phyloP scores from a whole-genome alignment of 2,329 filamentous ascomycete species.

The Mycosphaerella sp. region DNA sequence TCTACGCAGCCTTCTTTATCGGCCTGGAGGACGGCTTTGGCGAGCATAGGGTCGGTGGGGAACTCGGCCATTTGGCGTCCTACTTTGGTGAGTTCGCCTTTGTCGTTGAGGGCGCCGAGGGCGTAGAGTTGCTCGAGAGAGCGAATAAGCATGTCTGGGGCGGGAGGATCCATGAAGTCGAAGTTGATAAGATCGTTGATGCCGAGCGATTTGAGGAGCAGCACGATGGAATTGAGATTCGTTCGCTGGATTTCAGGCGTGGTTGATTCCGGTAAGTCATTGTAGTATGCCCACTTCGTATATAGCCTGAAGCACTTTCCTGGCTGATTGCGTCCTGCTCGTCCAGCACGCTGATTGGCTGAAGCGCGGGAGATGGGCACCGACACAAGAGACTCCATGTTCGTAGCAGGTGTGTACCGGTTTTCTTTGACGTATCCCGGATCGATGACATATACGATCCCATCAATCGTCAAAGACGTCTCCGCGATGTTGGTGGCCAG shows the following conservation, averaged over 20 bases:
- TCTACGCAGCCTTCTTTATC: conserved; percentile 90
- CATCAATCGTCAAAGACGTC: conserved; percentile 90
- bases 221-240: conserved; percentile 75
- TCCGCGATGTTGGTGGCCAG: conserved; percentile 96
- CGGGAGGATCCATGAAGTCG: conserved; percentile 92
- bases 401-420: conserved; percentile 81
- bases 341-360: conserved; percentile 85
- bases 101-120: conserved; percentile 79
- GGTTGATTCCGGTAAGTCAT: conserved; percentile 87
- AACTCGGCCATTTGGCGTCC: conserved; percentile 95
- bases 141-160: conserved; percentile 80
- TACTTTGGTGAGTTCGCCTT: conserved; percentile 81
- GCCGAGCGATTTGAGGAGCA: conserved; percentile 81
- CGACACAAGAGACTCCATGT: conserved; percentile 86
- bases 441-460: conserved; percentile 93
- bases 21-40: conserved; percentile 80
- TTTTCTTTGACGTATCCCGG: conserved; percentile 95
- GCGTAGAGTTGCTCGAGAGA: conserved; percentile 89
- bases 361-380: conserved; percentile 88
- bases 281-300: conserved; percentile 80
- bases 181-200: conserved; percentile 92
- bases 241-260: conserved; percentile 90
- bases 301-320: conserved; percentile 93
- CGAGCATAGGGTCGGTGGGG: conserved; percentile 84
- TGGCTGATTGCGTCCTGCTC: conserved; percentile 84